Evolutionary conservation across 345 rosid species (phyloP), one percentile per base, ranked within the genome.

Genomic region (Dimocarpus longan): DNA sequence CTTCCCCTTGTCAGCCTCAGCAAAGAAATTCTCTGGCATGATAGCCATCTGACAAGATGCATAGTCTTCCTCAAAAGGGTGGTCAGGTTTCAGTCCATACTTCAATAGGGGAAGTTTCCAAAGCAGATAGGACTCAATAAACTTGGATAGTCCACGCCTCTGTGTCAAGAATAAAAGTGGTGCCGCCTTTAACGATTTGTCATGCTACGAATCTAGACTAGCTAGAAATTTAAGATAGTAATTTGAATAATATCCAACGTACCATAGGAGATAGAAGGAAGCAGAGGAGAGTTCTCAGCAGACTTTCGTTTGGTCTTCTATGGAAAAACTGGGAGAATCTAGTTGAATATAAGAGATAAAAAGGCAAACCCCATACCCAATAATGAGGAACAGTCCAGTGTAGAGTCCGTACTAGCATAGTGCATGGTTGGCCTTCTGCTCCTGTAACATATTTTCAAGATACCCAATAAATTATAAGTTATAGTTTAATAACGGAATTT

Each of bases 41-140:
- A 95, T 90, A 1, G 97, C 97, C 98, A 92, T 93, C 81, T 95
- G 99, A 80, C 98, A 93, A n/a, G 97, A 90, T n/a, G 97, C 95
- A 43, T 90, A 91, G 83, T 93, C 99, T 80, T 93, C 98, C 18
- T 89, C 90, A 67, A 95, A 95, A 3, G 93, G 82, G 88, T 95
- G 99, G 43, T 93, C 89, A 1, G 98, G 99, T 82, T 82, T 93
- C 67, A 95, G 77, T 64, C 96, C 98, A 73, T 91, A 90, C 80
- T 90, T 95, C 48, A 80, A 68, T 67, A 95, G 74, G 13, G 98
- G 96, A 73, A 88, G 95, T 71, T 87, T 92, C 90, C 97, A 85
- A 12, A 81, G 79, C 80, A 93, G 79, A 80, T 95, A 95, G 39
- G 99, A 88, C 84, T 95, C 98, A 13, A 95, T 88, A 80, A 95